A percentile compares a stretch with the other conserved stretches of the same genome.
Evolutionary conservation across 176 grass and related monocot species (phyloP).

Genomic region (barley (Hordeum vulgare)): MorexV3_pseudomolecules_assembly NC_058522.1:287732917-287733416

Average conservation of each 20-base stretch:
- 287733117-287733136: constrained; percentile 58
- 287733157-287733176: constrained; percentile 15
- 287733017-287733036: background rate
- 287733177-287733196: constrained; percentile 39
- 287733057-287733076: background rate
- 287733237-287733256: background rate
- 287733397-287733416: too few relatives aligned
- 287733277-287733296: too few relatives aligned
- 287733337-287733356: too few relatives aligned
- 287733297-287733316: too few relatives aligned
- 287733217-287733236: background rate
- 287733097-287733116: background rate
- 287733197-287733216: constrained; percentile 26
- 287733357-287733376: too few relatives aligned
- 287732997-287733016: background rate
- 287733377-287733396: too few relatives aligned
- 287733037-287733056: background rate
- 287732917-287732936: background rate
- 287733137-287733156: background rate
- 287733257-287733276: background rate
- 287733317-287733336: too few relatives aligned
- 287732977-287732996: background rate
- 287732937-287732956: background rate
- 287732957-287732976: too few relatives aligned
- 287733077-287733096: background rate